Percentiles rank a stretch among this genome's conserved stretches.
phyloP scores from a whole-genome alignment of 352 stramenopile genomes.

The Globisporangium acanthophoron region DNA sequence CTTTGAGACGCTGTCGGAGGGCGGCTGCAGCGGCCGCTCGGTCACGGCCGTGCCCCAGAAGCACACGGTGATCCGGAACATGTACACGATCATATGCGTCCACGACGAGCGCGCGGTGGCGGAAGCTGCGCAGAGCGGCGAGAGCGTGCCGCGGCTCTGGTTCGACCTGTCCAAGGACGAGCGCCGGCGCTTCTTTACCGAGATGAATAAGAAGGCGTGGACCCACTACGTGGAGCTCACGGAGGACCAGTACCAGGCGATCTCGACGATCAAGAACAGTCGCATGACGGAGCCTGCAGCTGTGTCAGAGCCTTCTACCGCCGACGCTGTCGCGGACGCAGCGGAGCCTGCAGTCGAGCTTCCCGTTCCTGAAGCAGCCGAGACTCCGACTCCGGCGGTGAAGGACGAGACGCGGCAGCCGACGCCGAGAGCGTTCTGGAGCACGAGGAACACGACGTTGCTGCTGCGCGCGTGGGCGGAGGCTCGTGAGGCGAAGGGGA shows the following conservation, averaged over 20 bases:
- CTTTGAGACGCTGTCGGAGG: neutral
- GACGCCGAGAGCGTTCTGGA: neutral
- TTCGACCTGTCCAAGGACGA: constrained; percentile 3
- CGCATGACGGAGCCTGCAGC: neutral
- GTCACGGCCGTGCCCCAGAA: neutral
- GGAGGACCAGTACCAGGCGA: neutral
- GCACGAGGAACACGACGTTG: neutral
- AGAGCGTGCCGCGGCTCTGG: neutral
- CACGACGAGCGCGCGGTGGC: constrained; percentile 1
- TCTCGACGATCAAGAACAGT: neutral
- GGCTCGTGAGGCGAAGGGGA: neutral
- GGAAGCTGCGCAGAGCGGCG: neutral
- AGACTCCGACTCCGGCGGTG: neutral
- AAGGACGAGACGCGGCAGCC: neutral
- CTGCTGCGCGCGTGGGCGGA: neutral
- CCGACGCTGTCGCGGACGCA: neutral
- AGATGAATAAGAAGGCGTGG: constrained; percentile 2
- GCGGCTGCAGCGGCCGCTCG: neutral
- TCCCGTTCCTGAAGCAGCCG: neutral
- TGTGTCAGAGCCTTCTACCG: neutral
- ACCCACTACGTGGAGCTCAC: constrained; percentile 1
- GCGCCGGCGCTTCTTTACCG: neutral
- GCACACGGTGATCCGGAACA: constrained; percentile 3
- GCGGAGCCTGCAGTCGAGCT: neutral
- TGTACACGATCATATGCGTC: constrained; percentile 3